These are phyloP conservation scores for Phytophthora cactorum DNA, from an alignment of 352 stramenopile species.

Conservation along the genomic window DNA sequence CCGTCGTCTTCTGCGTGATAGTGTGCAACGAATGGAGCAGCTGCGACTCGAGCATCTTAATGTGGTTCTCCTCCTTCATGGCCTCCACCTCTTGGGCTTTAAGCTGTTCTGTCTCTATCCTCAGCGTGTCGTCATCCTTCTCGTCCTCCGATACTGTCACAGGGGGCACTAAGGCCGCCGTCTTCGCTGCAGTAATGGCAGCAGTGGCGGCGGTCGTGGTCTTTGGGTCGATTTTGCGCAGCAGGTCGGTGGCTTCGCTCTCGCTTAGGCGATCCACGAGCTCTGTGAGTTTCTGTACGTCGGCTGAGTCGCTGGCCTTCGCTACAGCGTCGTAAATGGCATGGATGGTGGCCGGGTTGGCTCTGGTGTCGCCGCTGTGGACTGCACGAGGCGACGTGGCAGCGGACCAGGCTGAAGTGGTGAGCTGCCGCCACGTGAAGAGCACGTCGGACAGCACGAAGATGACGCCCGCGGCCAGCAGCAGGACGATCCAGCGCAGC, in stretches of 20 bases:
- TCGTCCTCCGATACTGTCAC: neutral
- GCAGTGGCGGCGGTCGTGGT: neutral
- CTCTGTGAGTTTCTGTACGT: conserved; percentile 23
- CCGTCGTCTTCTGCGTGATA: conserved; percentile 21
- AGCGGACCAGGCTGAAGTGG: conserved; percentile 4
- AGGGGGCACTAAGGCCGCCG: neutral
- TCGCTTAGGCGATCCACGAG: conserved; percentile 36
- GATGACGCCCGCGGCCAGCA: conserved; percentile 35
- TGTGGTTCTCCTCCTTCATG: conserved; percentile 18
- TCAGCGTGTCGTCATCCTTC: conserved; percentile 29
- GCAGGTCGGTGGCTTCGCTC: conserved; percentile 28
- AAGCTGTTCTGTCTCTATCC: conserved; percentile 29
- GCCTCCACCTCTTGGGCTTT: conserved; percentile 26
- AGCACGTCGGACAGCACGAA: conserved; percentile 41
- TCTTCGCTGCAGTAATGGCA: conserved; percentile 8
- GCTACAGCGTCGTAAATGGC: conserved; percentile 32
- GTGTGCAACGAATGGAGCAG: conserved; percentile 33
- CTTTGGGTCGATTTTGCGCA: conserved; percentile 23
- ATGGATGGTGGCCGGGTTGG: conserved; percentile 19
- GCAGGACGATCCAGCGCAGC: conserved; percentile 36
- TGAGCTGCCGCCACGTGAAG: conserved; percentile 41
- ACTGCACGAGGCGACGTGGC: neutral
- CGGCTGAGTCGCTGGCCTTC: conserved; percentile 26
- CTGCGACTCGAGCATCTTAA: conserved; percentile 31
- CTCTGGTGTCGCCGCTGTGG: conserved; percentile 3